A percentile compares a stretch with the other conserved stretches of the same genome.
phyloP scores from a whole-genome alignment of 2,329 filamentous ascomycete genomes.

The Epichloe baconii region DNA sequence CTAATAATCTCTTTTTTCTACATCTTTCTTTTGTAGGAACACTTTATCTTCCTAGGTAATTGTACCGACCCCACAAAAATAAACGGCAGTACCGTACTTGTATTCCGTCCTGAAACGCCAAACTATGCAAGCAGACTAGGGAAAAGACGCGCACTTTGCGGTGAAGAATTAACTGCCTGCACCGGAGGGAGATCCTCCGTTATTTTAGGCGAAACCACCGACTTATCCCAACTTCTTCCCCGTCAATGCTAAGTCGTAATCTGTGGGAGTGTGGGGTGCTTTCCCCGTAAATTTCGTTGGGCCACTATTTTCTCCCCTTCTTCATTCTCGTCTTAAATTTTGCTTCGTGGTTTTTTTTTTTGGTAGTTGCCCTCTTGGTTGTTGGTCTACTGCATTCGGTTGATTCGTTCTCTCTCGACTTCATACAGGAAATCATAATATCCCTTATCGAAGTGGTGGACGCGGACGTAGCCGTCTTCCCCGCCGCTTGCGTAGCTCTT shows the following conservation, averaged over 20 bases:
- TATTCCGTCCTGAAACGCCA: constrained; percentile 22
- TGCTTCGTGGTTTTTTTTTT: neutral
- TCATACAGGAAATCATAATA: constrained; percentile 99
- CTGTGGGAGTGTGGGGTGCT: neutral
- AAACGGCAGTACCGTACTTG: constrained; percentile 10
- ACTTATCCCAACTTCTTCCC: neutral
- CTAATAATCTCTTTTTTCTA: neutral
- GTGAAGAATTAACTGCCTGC: neutral
- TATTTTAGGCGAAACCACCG: neutral
- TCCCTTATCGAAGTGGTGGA: constrained; percentile 96
- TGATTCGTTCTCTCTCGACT: constrained; percentile 73
- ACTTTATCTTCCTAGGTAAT: too few species aligned
- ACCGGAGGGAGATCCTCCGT: neutral
- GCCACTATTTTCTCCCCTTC: neutral
- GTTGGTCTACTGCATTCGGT: constrained; percentile 25
- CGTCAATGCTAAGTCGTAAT: neutral
- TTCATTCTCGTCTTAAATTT: neutral
- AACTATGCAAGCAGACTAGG: constrained; percentile 29
- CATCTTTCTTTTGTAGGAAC: neutral
- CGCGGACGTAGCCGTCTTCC: constrained; percentile 95
- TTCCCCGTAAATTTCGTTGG: neutral
- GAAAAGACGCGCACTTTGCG: constrained; percentile 14
- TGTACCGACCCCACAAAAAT: neutral
- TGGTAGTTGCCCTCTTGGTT: neutral
- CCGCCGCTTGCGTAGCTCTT: constrained; percentile 89